phyloP scores from a whole-genome alignment of 1,139 yeast species.

The Meyerozyma sp. region DNA sequence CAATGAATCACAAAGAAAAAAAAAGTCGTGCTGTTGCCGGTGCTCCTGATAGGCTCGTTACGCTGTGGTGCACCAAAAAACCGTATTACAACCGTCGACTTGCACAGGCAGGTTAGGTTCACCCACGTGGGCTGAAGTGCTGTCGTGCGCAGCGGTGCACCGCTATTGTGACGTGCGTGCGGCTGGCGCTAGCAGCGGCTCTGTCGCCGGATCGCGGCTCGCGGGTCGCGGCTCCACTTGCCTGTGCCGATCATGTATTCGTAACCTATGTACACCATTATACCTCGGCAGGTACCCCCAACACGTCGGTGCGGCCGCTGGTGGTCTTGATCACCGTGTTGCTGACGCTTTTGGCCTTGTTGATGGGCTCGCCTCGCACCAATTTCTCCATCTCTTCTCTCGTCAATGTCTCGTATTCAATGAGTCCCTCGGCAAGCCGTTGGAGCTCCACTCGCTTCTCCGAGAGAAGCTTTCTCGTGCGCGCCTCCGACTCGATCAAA shows the following conservation, averaged over 20 bases:
- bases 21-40: not conserved
- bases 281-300: conserved; percentile 1
- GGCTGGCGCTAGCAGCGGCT: not conserved
- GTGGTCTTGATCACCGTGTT: conserved; percentile 66
- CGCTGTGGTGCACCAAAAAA: not conserved
- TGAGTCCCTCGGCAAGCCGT: conserved; percentile 85
- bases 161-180: not conserved
- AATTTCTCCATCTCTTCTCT: conserved; percentile 87
- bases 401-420: conserved; percentile 92
- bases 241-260: no score
- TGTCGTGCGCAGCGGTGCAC: not conserved
- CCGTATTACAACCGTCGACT: not conserved
- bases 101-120: not conserved
- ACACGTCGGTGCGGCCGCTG: conserved; percentile 1
- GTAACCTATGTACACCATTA: not conserved
- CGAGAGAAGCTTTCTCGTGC: conserved; percentile 66
- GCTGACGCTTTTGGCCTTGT: conserved; percentile 61
- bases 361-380: conserved; percentile 70
- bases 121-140: not conserved
- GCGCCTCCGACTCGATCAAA: conserved; percentile 67
- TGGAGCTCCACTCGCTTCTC: conserved; percentile 68
- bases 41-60: not conserved
- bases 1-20: not conserved
- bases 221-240: no score
- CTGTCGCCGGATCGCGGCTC: no score